phyloP scores from a whole-genome alignment of 1,284 basidiomycete genomes.

The Malassezia obtusa region DNA sequence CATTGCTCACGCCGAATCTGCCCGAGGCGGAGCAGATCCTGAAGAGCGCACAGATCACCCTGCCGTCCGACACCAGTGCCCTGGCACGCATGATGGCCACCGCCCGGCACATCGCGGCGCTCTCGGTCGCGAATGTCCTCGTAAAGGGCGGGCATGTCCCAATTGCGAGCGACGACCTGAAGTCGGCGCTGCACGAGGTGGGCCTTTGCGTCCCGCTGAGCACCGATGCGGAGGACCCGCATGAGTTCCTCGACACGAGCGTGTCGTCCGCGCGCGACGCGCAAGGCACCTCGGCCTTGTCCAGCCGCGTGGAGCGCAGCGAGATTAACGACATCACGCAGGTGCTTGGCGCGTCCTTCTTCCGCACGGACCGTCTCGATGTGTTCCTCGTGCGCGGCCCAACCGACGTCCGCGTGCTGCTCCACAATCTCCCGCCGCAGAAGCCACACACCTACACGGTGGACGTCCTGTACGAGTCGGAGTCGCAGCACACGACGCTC shows the following conservation, averaged over 20 bases:
- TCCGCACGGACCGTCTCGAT: background rate
- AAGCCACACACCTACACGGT: slow-evolving; percentile 41
- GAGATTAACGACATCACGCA: background rate
- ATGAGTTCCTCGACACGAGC: background rate
- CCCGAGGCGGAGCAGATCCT: slow-evolving; percentile 66
- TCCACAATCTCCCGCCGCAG: background rate
- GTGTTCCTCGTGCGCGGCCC: background rate
- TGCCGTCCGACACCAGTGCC: background rate
- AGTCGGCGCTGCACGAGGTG: slow-evolving; percentile 5
- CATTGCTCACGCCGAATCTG: slow-evolving; percentile 77
- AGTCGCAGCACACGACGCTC: slow-evolving; percentile 13
- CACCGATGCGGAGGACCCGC: background rate
- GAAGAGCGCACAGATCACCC: slow-evolving; percentile 20
- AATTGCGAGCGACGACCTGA: slow-evolving; percentile 10
- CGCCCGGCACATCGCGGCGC: slow-evolving; percentile 54
- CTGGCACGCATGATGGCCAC: slow-evolving; percentile 48
- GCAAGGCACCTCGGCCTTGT: background rate
- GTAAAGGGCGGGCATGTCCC: slow-evolving; percentile 77
- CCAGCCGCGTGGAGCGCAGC: background rate
- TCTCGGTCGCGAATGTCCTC: slow-evolving; percentile 59
- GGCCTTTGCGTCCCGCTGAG: background rate
- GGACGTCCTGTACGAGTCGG: slow-evolving; percentile 56
- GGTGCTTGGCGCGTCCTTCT: slow-evolving; percentile 6
- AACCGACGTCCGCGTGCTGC: background rate
- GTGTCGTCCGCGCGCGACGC: background rate